A percentile compares a stretch with the other conserved stretches of the same genome.
Evolutionary conservation across 306 rosid genomes (phyloP).

Genomic region (Dryas octopetala): DNA sequence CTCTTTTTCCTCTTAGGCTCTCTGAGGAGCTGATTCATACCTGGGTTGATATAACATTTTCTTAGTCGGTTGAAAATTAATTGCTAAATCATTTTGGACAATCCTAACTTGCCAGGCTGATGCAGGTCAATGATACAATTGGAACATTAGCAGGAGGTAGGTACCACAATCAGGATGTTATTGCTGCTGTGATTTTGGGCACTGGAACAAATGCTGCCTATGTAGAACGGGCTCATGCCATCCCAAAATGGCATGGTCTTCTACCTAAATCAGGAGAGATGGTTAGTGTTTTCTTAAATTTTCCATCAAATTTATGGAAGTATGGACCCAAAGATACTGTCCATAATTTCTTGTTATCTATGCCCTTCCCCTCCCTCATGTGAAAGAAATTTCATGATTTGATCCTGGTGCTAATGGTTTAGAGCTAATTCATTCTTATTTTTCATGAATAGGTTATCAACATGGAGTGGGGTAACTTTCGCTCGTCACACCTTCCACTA

Average conservation of each 20-base stretch:
- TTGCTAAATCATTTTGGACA: conserved; percentile 12
- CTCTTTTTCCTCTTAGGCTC: conserved; percentile 6
- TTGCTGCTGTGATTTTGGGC: conserved; percentile 92
- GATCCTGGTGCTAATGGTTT: background rate
- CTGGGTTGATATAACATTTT: conserved; percentile 15
- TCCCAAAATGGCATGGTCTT: conserved; percentile 94
- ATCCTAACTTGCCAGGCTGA: conserved; percentile 31
- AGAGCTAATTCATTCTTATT: background rate
- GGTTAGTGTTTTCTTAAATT: conserved; percentile 49
- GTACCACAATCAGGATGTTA: conserved; percentile 66
- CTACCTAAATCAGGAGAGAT: conserved; percentile 86
- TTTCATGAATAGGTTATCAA: conserved; percentile 69
- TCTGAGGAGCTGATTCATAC: conserved; percentile 15
- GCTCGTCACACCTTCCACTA: conserved; percentile 83
- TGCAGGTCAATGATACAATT: conserved; percentile 93
- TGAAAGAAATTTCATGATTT: background rate
- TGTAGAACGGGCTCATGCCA: conserved; percentile 78
- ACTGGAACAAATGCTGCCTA: conserved; percentile 99
- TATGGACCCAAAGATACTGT: background rate
- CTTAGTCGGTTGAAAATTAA: conserved; percentile 7
- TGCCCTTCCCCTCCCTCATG: background rate
- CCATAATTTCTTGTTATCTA: background rate
- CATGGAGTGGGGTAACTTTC: conserved; percentile 99
- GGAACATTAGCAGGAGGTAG: conserved; percentile 94
- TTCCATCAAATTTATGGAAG: background rate